phyloP scores from a whole-genome alignment of 441 rosid species.

The Corymbia calophylla region DNA sequence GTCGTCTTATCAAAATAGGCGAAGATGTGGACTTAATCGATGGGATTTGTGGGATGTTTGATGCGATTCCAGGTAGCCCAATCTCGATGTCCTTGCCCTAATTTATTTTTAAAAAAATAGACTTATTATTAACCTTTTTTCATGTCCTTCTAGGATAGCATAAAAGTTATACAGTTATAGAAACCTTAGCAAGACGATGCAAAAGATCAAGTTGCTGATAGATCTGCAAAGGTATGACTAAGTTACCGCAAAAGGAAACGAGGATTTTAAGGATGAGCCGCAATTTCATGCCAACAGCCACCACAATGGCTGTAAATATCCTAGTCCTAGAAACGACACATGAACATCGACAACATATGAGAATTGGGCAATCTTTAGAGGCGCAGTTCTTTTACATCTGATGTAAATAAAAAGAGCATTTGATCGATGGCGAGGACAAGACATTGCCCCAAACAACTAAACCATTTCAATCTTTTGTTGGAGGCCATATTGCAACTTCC shows the following conservation, averaged over 20 bases:
- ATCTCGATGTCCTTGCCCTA: background rate
- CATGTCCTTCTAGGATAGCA: background rate
- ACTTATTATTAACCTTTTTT: background rate
- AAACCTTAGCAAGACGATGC: background rate
- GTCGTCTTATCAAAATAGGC: background rate
- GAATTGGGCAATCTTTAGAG: background rate
- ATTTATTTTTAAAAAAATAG: background rate
- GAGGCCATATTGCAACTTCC: slow-evolving; percentile 58
- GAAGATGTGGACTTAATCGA: accelerated
- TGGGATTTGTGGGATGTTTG: background rate
- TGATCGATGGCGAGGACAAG: background rate
- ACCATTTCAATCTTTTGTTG: background rate
- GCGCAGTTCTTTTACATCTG: background rate
- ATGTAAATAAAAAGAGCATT: background rate
- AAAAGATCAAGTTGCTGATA: background rate
- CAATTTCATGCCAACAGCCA: background rate
- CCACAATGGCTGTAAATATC: background rate
- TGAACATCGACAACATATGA: background rate
- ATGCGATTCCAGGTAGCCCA: no score
- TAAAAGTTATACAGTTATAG: background rate
- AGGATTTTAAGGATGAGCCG: background rate
- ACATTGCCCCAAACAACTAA: background rate
- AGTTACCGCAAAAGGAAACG: background rate
- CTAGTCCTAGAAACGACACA: background rate
- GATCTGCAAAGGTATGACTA: background rate